Evolutionary conservation across 1,284 basidiomycete species (phyloP), one percentile per base, ranked within the genome.

Genomic region (Puccinia horiana): DNA sequence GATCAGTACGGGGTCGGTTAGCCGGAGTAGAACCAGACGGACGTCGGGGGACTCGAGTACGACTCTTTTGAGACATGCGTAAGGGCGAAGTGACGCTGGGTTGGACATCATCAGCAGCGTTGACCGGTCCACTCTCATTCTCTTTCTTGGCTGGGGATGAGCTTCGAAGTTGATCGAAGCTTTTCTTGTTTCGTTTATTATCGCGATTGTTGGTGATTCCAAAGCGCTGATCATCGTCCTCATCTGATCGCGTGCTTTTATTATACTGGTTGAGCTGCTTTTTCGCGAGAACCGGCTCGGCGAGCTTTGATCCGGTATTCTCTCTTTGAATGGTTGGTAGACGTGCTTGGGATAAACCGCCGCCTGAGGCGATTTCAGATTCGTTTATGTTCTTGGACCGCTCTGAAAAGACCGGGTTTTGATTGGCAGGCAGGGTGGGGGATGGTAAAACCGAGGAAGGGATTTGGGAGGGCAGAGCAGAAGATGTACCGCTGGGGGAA

Each of bases 211-310:
- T 54, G 23, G 29, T 49, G 18, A 49, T 23, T 18, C 63, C 42
- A 18, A 69, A 49, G 40, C 49, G 70, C n/a, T 54, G 70, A 32
- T 79, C 76, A 69, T 79, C 76, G 9, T 70, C 76, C 14, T 67
- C 76, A 32, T 61, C 61, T 9, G 63, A 69, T 47, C 76, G 63
- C 20, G 16, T 69, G 4, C 44, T 67, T 37, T 79, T 79, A 26
- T 79, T 67, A 20, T 79, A 56, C 42, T 79, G 76, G 44, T 78
- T 67, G 37, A 79, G 42, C 35, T 79, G 61, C 65, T 79, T 79
- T 26, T 37, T 52, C 35, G 32, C 32, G 26, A 37, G 61, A 35
- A 4, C 63, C 4, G 76, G 42, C 35, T 63, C 49, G 76, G 61
- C 52, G n/a, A 29, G 58, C 32, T 29, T 61, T 11, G 58, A 29